Evolutionary conservation across 2,329 filamentous ascomycete species (phyloP), one percentile per base, ranked within the genome.

Genomic region (Fusarium sp.): DNA sequence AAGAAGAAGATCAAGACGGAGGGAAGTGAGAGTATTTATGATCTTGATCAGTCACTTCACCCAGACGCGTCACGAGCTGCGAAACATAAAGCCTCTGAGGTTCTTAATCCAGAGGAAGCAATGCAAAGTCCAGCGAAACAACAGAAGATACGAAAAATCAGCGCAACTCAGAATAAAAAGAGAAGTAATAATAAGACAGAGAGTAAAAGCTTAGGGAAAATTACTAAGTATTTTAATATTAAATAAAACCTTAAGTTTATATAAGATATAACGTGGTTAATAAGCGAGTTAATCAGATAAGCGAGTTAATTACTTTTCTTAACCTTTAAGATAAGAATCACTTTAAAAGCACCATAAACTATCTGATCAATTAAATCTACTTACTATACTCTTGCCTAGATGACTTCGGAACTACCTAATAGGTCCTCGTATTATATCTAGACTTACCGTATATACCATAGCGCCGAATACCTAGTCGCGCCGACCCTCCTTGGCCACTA

Each of bases 191-290:
- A 95, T 78, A 97, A 95, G 81, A 88, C 85, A 50, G 97, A 94
- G 71, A 66, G 63, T 58, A 66, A 71, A 6, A 80, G 81, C 4
- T 81, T 77, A 18, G 81, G 81, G 63, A 86, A 86, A 71, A 98
- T 98, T 77, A 93, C 92, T 40, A 97, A 96, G 72, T 98, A 97
- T 83, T 98, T 98, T 75, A 79, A 57, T 13, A 36, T 5, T 44
- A 26, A 15, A 15, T 44, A 44, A 44, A 20, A 2, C 18, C 18
- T 20, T 20, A 3, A 20, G 18, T 20, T 20, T 3, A 20, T 3
- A 20, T 20, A 20, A 20, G 3, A 20, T 20, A 20, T 20, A 20
- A 20, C n/a, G n/a, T n/a, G n/a, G n/a, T n/a, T n/a, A n/a, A n/a
- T n/a, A n/a, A n/a, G n/a, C n/a, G n/a, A n/a, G n/a, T n/a, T n/a